A percentile compares a stretch with the other conserved stretches of the same genome.
These are phyloP conservation scores for Epichloe brachyelytri DNA, from an alignment of 2,329 filamentous ascomycete species.

Conservation along the genomic window DNA sequence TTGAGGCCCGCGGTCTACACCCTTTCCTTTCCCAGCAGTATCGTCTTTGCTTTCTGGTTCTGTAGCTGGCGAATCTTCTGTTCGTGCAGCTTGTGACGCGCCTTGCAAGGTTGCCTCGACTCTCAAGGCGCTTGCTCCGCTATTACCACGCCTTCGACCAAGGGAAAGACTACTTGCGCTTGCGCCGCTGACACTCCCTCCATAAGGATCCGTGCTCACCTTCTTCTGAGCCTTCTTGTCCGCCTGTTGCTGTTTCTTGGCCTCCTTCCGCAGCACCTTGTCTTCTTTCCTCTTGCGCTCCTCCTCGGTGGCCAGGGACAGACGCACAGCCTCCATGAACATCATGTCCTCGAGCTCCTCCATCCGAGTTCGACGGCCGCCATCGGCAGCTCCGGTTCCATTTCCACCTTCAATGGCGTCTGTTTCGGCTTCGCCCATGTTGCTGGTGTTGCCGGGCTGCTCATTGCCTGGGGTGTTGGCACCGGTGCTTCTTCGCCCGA, in stretches of 20 bases:
- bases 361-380: constrained; percentile 40
- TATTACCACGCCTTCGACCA: constrained; percentile 46
- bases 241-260: constrained; percentile 75
- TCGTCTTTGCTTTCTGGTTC: constrained; percentile 19
- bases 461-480: constrained; percentile 16
- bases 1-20: constrained; percentile 40
- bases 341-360: constrained; percentile 95
- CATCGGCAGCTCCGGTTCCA: constrained; percentile 10
- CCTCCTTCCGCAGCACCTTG: constrained; percentile 48
- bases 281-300: constrained; percentile 73
- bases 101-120: constrained; percentile 40
- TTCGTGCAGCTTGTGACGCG: constrained; percentile 20
- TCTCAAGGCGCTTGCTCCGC: constrained; percentile 44
- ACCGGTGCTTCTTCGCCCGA: constrained; percentile 40
- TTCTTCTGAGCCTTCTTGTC: constrained; percentile 68
- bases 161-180: constrained; percentile 53
- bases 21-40: constrained; percentile 51
- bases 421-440: constrained; percentile 10
- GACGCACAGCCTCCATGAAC: constrained; percentile 90
- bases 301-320: constrained; percentile 86
- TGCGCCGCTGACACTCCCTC: constrained; percentile 25
- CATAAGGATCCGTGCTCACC: constrained; percentile 25
- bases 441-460: constrained; percentile 1
- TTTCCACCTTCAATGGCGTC: constrained; percentile 13
- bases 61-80: constrained; percentile 10